Base-by-base conservation (phyloP, 176 grass and related monocot genomes). In the Aegilops tauschii region DNA sequence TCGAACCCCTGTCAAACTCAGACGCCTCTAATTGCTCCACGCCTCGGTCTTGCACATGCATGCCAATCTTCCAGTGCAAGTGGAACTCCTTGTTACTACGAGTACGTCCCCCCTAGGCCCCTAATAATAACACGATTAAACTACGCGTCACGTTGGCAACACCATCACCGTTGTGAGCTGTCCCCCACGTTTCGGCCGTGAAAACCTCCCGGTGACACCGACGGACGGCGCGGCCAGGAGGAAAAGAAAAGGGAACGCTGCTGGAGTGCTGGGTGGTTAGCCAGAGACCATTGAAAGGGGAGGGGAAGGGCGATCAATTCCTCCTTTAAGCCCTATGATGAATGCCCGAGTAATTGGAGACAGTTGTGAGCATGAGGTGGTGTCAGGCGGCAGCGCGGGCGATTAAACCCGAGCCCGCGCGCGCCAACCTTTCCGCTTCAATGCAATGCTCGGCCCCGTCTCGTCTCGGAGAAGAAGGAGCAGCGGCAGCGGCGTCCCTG, bases 331-430 rank as follows among this genome's bases (percentile, higher is more conserved):
- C 90, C 92, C 56, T 90, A 90, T 97, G 88, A 90, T 97, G 88
- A 97, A 97, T 94, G 94, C 92, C 45, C 54, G 75, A 97, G 94
- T 97, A 94, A 97, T 94, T 92, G 94, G 80, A 89, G 92, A 78
- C 92, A 88, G 94, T 89, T 97, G 90, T 61, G 65, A 88, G 18
- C 18, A 17, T 40, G 79, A 81, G 20, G 50, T 13, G 78, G 61
- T 49, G 76, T 90, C 83, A 88, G 87, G 54, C n/a, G 7, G 64
- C 29, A 70, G 30, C 23, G 71, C 87, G 61, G 78, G 66, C 65
- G 87, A 89, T 87, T 84, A 87, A 88, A 87, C 78, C n/a, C 7
- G 36, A 37, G n/a, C 52, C 35, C 35, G 35, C 61, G 21, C 45
- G 12, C 49, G 69, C 83, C 78, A 86, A 64, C 88, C 88, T 23